phyloP scores from a whole-genome alignment of 2,329 filamentous ascomycete genomes.

The Colletotrichum destructivum region DNA sequence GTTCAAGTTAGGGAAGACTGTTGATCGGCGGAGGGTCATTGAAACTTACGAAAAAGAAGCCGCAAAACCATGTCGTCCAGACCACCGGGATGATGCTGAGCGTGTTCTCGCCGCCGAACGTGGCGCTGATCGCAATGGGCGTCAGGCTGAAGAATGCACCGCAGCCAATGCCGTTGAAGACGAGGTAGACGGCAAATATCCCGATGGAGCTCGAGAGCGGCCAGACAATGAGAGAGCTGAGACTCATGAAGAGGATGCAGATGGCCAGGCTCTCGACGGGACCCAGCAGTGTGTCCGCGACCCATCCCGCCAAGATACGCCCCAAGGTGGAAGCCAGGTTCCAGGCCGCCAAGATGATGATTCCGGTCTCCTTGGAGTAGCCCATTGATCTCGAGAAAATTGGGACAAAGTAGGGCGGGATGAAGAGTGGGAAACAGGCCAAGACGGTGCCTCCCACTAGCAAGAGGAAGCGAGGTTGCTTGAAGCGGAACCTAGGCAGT shows the following conservation, averaged over 20 bases:
- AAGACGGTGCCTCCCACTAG: constrained; percentile 45
- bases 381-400: constrained; percentile 47
- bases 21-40: too few relatives aligned
- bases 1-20: background rate
- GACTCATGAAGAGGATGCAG: constrained; percentile 46
- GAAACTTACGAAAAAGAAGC: constrained; percentile 48
- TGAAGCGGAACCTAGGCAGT: constrained; percentile 46
- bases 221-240: constrained; percentile 48
- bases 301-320: constrained; percentile 47
- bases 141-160: constrained; percentile 50
- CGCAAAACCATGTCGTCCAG: constrained; percentile 49
- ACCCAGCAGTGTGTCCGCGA: constrained; percentile 47
- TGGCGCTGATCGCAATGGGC: constrained; percentile 44
- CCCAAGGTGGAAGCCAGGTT: constrained; percentile 49
- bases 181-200: constrained; percentile 45
- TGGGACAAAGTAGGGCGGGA: constrained; percentile 50
- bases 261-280: constrained; percentile 48
- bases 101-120: constrained; percentile 46
- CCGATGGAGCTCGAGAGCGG: constrained; percentile 47
- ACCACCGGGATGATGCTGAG: constrained; percentile 48
- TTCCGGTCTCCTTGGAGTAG: constrained; percentile 42
- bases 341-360: constrained; percentile 47
- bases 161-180: constrained; percentile 49
- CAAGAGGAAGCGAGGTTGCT: constrained; percentile 45
- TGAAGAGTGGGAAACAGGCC: constrained; percentile 48